Evolutionary conservation across 176 grass and related monocot genomes (phyloP).

Genomic region (Canna indica): DNA sequence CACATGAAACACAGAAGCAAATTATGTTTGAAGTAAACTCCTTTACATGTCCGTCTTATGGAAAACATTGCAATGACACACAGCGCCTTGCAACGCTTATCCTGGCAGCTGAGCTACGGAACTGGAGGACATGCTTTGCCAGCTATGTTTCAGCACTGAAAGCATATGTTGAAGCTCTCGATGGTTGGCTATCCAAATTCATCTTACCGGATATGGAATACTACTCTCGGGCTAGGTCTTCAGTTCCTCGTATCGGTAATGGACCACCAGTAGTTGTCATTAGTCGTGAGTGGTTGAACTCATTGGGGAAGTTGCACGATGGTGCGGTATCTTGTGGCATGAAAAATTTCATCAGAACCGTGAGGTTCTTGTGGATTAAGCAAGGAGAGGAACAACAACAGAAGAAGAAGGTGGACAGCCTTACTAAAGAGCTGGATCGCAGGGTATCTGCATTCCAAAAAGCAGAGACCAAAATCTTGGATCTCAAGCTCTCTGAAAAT

Average conservation of each 20-base stretch:
- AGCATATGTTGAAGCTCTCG: constrained; percentile 64
- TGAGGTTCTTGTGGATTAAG: constrained; percentile 76
- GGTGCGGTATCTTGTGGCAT: constrained; percentile 42
- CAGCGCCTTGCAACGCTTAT: constrained; percentile 76
- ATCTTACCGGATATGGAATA: constrained; percentile 54
- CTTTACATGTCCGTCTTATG: constrained; percentile 88
- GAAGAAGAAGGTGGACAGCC: constrained; percentile 74
- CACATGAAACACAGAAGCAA: constrained; percentile 85
- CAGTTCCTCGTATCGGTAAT: constrained; percentile 18
- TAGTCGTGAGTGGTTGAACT: constrained; percentile 54
- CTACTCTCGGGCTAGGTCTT: constrained; percentile 50
- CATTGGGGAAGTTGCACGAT: constrained; percentile 40
- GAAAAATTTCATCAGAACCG: constrained; percentile 74
- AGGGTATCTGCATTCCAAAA: constrained; percentile 57
- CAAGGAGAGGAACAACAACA: constrained; percentile 80
- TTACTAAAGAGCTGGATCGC: constrained; percentile 71
- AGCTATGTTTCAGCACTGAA: constrained; percentile 61
- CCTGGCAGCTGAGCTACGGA: constrained; percentile 70
- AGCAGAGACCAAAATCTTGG: constrained; percentile 68
- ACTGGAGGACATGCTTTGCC: constrained; percentile 80
- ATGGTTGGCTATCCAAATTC: constrained; percentile 86
- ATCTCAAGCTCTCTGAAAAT: constrained; percentile 67
- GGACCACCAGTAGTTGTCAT: constrained; percentile 54
- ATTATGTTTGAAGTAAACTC: constrained; percentile 94
- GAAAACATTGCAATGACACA: constrained; percentile 77